phyloP scores from a whole-genome alignment of 73 alveolate species.

The Halteria grandinella region DNA sequence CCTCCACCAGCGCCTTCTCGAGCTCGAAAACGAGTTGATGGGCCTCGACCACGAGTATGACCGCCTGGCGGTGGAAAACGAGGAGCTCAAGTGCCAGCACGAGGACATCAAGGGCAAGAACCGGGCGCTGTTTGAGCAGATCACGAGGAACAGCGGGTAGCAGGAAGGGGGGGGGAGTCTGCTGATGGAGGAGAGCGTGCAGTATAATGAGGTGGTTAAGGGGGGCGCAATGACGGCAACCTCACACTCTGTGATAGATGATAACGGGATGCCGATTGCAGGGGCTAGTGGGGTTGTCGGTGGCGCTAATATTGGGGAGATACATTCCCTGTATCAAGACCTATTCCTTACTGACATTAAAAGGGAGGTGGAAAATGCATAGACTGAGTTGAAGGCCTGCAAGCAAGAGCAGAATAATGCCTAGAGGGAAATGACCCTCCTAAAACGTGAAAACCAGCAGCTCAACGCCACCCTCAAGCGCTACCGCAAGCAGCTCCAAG shows the following conservation, averaged over 20 bases:
- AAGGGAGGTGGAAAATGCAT: slow-evolving; percentile 68
- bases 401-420: slow-evolving; percentile 68
- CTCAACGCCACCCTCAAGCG: slow-evolving; percentile 73
- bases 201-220: neutral
- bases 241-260: neutral
- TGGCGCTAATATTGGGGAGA: slow-evolving; percentile 68
- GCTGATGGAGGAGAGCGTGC: slow-evolving; percentile 1
- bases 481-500: slow-evolving; percentile 70
- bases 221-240: neutral
- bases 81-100: slow-evolving; percentile 19
- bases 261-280: neutral
- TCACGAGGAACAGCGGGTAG: slow-evolving; percentile 20
- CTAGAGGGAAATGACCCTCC: slow-evolving; percentile 57
- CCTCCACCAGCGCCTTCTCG: slow-evolving; percentile 45
- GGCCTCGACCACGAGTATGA: slow-evolving; percentile 59
- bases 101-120: slow-evolving; percentile 37
- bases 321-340: slow-evolving; percentile 77
- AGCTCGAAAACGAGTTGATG: slow-evolving; percentile 56
- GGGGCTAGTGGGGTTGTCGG: neutral
- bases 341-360: slow-evolving; percentile 73
- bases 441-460: slow-evolving; percentile 70
- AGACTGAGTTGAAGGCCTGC: slow-evolving; percentile 63
- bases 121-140: slow-evolving; percentile 15
- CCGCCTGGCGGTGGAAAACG: slow-evolving; percentile 26
- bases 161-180: slow-evolving; percentile 23